Conservation (phyloP, 208 protist species). For the Trypanosoma congolense region DNA sequence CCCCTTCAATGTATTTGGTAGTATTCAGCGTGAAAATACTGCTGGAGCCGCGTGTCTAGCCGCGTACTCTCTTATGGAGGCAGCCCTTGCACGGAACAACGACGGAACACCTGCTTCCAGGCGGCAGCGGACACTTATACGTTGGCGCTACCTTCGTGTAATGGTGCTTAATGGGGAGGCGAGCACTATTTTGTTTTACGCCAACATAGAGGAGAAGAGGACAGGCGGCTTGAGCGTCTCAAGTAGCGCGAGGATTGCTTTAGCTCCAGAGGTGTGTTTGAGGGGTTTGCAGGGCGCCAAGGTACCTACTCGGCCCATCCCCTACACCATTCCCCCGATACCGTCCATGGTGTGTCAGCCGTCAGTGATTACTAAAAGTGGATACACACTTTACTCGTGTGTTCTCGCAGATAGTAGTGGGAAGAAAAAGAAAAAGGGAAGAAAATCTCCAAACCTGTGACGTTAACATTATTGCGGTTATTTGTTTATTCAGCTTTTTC, state of each 20-base stretch:
- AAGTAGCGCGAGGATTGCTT: conserved; percentile 44
- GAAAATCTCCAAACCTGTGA: too few relatives aligned
- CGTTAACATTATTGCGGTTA: too few relatives aligned
- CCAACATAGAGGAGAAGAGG: conserved; percentile 47
- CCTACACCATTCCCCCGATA: conserved; percentile 42
- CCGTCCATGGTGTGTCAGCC: conserved; percentile 16
- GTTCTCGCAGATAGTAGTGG: not conserved
- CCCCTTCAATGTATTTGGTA: conserved; percentile 39
- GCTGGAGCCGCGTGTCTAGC: conserved; percentile 41
- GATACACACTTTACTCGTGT: conserved; percentile 70
- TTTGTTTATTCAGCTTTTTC: too few relatives aligned
- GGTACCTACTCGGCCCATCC: conserved; percentile 59
- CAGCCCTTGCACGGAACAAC: conserved; percentile 31
- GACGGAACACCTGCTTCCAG: conserved; percentile 28
- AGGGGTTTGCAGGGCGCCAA: conserved; percentile 40
- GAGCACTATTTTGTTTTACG: conserved; percentile 56
- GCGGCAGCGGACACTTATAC: conserved; percentile 40
- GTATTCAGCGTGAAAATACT: conserved; percentile 14
- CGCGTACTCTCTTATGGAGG: conserved; percentile 46
- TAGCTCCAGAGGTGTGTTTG: conserved; percentile 67
- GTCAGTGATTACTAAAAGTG: conserved; percentile 55
- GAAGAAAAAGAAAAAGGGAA: not conserved
- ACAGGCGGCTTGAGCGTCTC: conserved; percentile 51
- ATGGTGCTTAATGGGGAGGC: conserved; percentile 81
- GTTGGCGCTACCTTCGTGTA: conserved; percentile 74